Conservation (phyloP, 1,284 basidiomycete genomes). For the Tranzscheliella williamsii region DNA sequence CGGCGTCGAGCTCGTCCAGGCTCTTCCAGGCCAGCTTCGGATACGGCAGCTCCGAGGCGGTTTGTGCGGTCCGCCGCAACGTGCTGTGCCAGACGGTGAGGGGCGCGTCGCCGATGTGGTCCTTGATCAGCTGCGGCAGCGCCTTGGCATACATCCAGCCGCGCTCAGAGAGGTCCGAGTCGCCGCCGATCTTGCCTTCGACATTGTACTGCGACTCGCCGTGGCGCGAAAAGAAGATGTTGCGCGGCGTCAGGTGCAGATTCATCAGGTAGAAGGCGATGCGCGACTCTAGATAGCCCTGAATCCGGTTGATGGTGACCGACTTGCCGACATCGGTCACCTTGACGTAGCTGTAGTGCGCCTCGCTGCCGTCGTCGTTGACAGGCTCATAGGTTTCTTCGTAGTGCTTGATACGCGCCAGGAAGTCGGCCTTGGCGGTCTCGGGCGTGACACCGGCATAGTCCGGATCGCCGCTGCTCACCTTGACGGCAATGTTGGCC, state of each 20-base stretch:
- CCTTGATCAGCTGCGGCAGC: constrained; percentile 81
- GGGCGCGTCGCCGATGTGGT: constrained; percentile 85
- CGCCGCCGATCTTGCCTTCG: constrained; percentile 94
- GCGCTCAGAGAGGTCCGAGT: constrained; percentile 80
- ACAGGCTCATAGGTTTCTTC: constrained; percentile 96
- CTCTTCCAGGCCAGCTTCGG: constrained; percentile 98
- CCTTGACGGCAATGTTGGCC: constrained; percentile 93
- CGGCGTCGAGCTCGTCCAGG: constrained; percentile 95
- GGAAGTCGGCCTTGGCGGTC: constrained; percentile 83
- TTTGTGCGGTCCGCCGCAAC: constrained; percentile 87
- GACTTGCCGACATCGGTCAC: constrained; percentile 61
- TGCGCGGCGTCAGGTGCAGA: constrained; percentile 90
- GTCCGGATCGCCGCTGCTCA: constrained; percentile 93
- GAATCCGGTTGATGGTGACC: constrained; percentile 56
- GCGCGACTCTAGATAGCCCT: constrained; percentile 88
- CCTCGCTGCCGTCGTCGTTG: constrained; percentile 68
- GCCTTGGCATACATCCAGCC: constrained; percentile 84
- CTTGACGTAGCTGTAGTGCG: constrained; percentile 65
- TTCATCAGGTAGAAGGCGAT: constrained; percentile 99
- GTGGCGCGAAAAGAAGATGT: constrained; percentile 95
- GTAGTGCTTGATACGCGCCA: constrained; percentile 87
- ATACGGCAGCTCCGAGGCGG: constrained; percentile 79
- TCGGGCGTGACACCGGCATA: constrained; percentile 87
- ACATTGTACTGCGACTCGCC: constrained; percentile 98
- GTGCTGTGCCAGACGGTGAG: constrained; percentile 98